These are phyloP conservation scores for Coccomyxa sp. DNA, from an alignment of 139 green algal genomes.

Conservation along the genomic window DNA sequence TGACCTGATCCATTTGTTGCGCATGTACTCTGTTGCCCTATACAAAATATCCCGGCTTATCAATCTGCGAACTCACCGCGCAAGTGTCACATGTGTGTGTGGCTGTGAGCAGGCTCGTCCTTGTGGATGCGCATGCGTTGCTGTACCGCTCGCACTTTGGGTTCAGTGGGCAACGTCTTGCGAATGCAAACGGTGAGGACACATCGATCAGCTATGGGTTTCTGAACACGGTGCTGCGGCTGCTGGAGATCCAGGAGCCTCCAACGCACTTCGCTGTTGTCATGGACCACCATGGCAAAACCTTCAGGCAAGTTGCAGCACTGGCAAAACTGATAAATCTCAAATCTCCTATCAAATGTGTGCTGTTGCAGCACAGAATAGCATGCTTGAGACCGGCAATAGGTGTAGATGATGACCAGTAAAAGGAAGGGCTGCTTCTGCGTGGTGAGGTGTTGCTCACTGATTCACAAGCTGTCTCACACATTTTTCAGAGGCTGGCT, in stretches of 20 bases:
- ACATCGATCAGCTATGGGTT: slow-evolving; percentile 49
- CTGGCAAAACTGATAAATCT: neutral
- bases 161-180: slow-evolving; percentile 8
- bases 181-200: slow-evolving; percentile 28
- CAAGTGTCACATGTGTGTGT: no score
- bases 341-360: neutral
- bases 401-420: neutral
- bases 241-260: slow-evolving; percentile 35
- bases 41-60: no score
- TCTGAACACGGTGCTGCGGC: slow-evolving; percentile 35
- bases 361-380: neutral
- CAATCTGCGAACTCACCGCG: no score
- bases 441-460: neutral
- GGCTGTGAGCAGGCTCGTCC: slow-evolving; percentile 35
- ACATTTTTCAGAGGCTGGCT: neutral
- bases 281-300: slow-evolving; percentile 57
- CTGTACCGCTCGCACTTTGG: slow-evolving; percentile 55
- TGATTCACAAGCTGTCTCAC: neutral
- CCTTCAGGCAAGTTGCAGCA: slow-evolving; percentile 33
- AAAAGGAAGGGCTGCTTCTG: neutral
- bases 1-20: no score
- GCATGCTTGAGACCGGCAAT: neutral
- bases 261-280: slow-evolving; percentile 67
- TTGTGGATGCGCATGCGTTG: slow-evolving; percentile 49
- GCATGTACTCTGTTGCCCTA: no score